phyloP scores from a whole-genome alignment of 805 yeast species.

The Monosporozyma aquatica region DNA sequence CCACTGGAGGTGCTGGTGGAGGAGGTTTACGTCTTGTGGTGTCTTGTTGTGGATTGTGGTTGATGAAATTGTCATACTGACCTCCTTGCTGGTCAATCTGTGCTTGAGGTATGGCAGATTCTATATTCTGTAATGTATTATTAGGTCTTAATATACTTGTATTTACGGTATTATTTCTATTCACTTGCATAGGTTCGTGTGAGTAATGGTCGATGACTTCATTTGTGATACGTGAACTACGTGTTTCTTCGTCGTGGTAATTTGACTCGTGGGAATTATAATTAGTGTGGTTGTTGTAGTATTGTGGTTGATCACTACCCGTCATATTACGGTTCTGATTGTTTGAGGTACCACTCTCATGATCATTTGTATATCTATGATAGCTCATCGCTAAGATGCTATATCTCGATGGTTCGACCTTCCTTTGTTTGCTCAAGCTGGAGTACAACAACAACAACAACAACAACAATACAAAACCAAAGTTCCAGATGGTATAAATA shows the following conservation, averaged over 20 bases:
- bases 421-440: no score
- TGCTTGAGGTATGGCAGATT: background rate
- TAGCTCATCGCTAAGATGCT: background rate
- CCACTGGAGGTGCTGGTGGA: constrained; percentile 6
- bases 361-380: background rate
- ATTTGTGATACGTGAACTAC: constrained; percentile 1
- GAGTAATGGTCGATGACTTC: constrained; percentile 2
- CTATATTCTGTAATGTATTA: background rate
- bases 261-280: background rate
- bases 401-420: no score
- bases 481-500: no score
- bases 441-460: no score
- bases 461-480: no score
- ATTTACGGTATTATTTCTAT: background rate
- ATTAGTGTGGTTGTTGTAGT: background rate
- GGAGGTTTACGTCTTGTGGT: constrained; percentile 1
- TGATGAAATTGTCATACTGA: background rate
- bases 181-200: constrained; percentile 1
- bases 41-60: background rate
- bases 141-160: background rate
- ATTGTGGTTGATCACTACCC: background rate
- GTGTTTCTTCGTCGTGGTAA: background rate
- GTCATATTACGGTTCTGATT: background rate
- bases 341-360: background rate
- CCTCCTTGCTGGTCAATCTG: background rate